Evolutionary conservation across 176 grass and related monocot species (phyloP).

Genomic region (Leersia perrieri): DNA sequence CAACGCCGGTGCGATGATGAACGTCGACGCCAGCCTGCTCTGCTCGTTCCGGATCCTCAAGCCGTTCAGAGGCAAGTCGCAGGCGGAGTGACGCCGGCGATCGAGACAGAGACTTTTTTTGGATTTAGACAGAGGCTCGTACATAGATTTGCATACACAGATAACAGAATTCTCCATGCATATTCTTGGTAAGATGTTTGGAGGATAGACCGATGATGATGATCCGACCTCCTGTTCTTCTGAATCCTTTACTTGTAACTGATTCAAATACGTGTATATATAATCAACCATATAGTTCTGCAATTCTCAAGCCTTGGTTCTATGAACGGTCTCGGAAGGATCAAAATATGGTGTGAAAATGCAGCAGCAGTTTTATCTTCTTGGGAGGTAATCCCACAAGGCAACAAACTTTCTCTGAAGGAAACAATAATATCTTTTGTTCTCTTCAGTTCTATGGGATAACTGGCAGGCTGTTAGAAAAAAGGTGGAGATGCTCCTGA

Average conservation of each 20-base stretch:
- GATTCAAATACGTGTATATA: constrained; percentile 34
- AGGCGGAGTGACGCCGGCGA: constrained; percentile 14
- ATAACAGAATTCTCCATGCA: background rate
- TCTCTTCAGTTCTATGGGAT: too few relatives aligned
- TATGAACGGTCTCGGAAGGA: background rate
- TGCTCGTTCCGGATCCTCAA: constrained; percentile 72
- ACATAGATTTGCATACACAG: background rate
- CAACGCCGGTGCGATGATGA: constrained; percentile 60
- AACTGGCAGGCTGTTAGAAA: too few relatives aligned
- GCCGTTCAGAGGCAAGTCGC: constrained; percentile 38
- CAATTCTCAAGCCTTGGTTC: background rate
- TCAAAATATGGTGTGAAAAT: background rate
- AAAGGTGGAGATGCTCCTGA: background rate
- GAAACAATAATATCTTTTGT: too few relatives aligned
- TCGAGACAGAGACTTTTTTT: background rate
- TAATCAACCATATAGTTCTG: constrained; percentile 20
- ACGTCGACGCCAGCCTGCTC: constrained; percentile 49
- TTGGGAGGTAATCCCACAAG: background rate
- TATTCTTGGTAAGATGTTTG: background rate
- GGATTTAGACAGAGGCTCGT: background rate
- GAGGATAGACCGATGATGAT: background rate
- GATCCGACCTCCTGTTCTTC: background rate
- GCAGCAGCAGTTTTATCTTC: background rate
- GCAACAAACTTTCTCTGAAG: background rate
- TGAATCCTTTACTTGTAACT: constrained; percentile 35